Base-by-base conservation (phyloP, 2,329 filamentous ascomycete genomes). In the Cryphonectria nitschkei region DNA sequence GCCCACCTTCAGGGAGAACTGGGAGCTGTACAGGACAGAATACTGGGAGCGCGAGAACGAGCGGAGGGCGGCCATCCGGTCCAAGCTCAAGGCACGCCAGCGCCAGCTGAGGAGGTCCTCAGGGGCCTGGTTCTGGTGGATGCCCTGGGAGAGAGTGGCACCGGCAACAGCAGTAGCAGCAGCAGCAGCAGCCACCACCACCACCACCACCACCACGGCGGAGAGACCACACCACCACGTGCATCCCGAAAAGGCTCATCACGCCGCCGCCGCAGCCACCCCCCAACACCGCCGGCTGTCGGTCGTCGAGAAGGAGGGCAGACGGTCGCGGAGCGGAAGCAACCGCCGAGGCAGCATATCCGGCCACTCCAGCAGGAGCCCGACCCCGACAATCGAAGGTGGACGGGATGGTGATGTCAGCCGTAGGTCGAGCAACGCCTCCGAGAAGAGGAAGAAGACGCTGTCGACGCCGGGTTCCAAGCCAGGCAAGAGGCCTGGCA, bases 31-130 rank as follows among this genome's bases (percentile, higher is more conserved):
- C 81, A 88, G 96, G 68, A 90, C 92, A 46, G 95, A 98, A 72
- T 99, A 98, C 81, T 99, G 96, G 96, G 95, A 98, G 76, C 91
- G 91, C 73, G 96, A 99, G 80, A 99, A 99, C 78, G 94, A 97
- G 80, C 90, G 95, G 2, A 90, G 96, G 16, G 88, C 91, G 2
- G 83, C 92, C 70, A 84, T 98, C 34, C 87, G 93, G 58, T 78
- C 86, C 60, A 92, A 92, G 77, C 83, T 97, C 65, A 88, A 90
- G 73, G 87, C 89, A 67, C 87, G 88, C 43, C 90, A 95, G 75
- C 86, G 87, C 26, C 89, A 91, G 72, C 82, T 93, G 54, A 90
- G 91, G 16, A 89, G 88, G 76, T 84, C 90, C 76, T 85, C 90
- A 73, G 89, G 91, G 67, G 88, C 91, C 32, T 93, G 91, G 90